These are phyloP conservation scores for Ormosia semicastrata DNA, from an alignment of 306 rosid genomes.

Conservation along the genomic window DNA sequence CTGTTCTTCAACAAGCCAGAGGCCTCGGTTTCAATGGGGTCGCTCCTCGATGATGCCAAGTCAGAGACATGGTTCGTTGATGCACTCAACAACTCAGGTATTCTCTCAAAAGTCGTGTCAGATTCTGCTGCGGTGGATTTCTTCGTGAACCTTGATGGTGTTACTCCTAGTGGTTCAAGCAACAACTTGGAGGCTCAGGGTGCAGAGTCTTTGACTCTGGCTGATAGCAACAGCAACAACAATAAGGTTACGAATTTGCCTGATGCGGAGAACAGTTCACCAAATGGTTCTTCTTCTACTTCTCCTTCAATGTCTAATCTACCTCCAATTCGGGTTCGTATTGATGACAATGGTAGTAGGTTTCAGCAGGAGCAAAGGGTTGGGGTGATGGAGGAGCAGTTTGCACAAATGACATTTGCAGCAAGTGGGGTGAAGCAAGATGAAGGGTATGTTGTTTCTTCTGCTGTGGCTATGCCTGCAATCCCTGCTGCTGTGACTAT, in stretches of 20 bases:
- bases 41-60: constrained; percentile 72
- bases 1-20: constrained; percentile 78
- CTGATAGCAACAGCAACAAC: constrained; percentile 7
- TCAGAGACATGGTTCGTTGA: constrained; percentile 96
- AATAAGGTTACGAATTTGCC: constrained; percentile 47
- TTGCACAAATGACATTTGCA: constrained; percentile 53
- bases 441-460: constrained; percentile 34
- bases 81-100: constrained; percentile 73
- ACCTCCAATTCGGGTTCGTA: constrained; percentile 84
- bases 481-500: constrained; percentile 30
- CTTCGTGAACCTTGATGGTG: constrained; percentile 54
- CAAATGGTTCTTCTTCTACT: constrained; percentile 59
- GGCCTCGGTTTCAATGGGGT: constrained; percentile 74
- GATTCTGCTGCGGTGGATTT: constrained; percentile 62
- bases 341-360: constrained; percentile 50
- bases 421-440: constrained; percentile 34
- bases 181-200: constrained; percentile 62
- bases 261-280: constrained; percentile 56
- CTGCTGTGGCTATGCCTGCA: constrained; percentile 39
- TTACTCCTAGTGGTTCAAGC: constrained; percentile 56
- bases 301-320: constrained; percentile 72
- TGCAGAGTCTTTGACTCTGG: constrained; percentile 24
- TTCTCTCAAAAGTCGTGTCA: constrained; percentile 51
- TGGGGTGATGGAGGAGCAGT: constrained; percentile 71
- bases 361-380: constrained; percentile 50